These are phyloP conservation scores for Senna tora DNA, from an alignment of 306 rosid genomes.

Conservation along the genomic window DNA sequence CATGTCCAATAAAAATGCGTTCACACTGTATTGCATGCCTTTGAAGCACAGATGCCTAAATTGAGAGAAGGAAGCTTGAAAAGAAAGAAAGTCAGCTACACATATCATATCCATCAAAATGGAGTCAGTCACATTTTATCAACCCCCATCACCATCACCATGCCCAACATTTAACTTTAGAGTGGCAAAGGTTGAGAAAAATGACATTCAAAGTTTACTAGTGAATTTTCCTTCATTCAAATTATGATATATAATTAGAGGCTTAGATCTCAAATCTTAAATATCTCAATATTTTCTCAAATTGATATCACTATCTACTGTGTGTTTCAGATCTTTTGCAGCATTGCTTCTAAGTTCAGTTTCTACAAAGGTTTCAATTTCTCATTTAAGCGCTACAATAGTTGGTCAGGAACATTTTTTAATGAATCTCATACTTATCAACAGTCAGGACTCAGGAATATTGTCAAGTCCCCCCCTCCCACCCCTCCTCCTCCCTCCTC, in stretches of 20 bases:
- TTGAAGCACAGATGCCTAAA: slow-evolving; percentile 3
- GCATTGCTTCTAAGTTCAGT: background rate
- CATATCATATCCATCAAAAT: slow-evolving; percentile 13
- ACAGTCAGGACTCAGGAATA: background rate
- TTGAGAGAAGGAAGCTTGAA: slow-evolving; percentile 3
- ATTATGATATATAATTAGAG: slow-evolving; percentile 7
- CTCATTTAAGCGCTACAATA: background rate
- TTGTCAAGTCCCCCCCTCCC: no score
- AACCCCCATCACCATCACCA: no score
- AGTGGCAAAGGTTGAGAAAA: background rate
- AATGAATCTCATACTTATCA: background rate
- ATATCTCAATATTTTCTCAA: background rate
- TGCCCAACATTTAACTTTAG: no score
- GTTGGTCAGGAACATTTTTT: background rate
- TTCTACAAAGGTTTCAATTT: background rate
- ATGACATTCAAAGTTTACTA: background rate
- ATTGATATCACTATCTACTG: background rate
- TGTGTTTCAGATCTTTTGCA: background rate
- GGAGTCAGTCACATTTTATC: no score
- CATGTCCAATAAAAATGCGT: background rate
- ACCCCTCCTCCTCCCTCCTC: no score
- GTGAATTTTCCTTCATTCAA: slow-evolving; percentile 1
- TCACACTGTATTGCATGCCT: background rate
- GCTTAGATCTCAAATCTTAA: slow-evolving; percentile 11
- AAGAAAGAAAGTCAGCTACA: background rate